Evolutionary conservation across 331 rosid genomes (phyloP).

Genomic region (Acacia pycnantha): DNA sequence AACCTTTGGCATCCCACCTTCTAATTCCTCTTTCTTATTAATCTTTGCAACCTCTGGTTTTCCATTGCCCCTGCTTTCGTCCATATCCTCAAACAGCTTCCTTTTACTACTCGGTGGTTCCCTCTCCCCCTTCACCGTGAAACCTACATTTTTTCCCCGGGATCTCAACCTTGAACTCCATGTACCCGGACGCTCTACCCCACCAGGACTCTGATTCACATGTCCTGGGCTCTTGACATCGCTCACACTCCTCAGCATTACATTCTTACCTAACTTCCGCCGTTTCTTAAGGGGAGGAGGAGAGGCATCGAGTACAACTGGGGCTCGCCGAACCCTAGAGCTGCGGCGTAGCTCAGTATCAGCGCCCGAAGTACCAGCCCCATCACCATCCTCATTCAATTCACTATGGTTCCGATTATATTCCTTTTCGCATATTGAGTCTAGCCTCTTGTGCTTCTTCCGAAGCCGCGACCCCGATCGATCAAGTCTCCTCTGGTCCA

Average conservation of each 20-base stretch:
- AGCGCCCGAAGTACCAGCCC: slow-evolving; percentile 18
- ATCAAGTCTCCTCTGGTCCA: slow-evolving; percentile 40
- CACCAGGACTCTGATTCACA: slow-evolving; percentile 30
- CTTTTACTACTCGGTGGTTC: slow-evolving; percentile 48
- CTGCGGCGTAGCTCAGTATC: slow-evolving; percentile 72
- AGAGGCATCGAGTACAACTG: slow-evolving; percentile 77
- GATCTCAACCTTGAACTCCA: slow-evolving; percentile 78
- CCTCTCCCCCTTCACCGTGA: slow-evolving; percentile 41
- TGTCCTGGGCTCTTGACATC: slow-evolving; percentile 32
- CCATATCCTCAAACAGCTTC: slow-evolving; percentile 47
- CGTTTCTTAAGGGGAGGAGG: slow-evolving; percentile 72
- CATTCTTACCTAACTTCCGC: slow-evolving; percentile 42
- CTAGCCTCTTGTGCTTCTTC: slow-evolving; percentile 93
- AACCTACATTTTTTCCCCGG: slow-evolving; percentile 40
- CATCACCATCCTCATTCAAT: slow-evolving; percentile 41
- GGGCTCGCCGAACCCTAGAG: slow-evolving; percentile 80
- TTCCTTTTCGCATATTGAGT: slow-evolving; percentile 85
- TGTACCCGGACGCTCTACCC: slow-evolving; percentile 30
- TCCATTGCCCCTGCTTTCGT: background rate
- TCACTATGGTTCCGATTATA: slow-evolving; percentile 68
- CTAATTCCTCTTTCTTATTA: slow-evolving; percentile 45
- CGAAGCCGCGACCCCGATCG: slow-evolving; percentile 62
- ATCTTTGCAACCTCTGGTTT: slow-evolving; percentile 31
- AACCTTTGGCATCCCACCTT: slow-evolving; percentile 44
- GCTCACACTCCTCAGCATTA: slow-evolving; percentile 24